Percentiles rank a stretch among this genome's conserved stretches.
phyloP scores from a whole-genome alignment of 768 basidiomycete genomes.

The Tephrocybe sp. region DNA sequence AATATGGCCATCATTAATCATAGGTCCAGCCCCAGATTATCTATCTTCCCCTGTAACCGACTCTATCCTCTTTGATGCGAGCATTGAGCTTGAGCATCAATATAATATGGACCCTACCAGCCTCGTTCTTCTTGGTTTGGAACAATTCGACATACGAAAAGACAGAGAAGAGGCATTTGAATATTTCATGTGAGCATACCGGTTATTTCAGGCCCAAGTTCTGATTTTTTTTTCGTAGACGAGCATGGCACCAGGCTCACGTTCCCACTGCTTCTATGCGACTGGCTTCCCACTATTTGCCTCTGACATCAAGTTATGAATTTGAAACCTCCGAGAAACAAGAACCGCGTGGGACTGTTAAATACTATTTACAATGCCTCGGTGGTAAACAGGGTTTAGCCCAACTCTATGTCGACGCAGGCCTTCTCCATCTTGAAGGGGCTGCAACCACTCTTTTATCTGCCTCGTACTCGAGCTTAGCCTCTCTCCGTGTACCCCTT shows the following conservation, averaged over 20 bases:
- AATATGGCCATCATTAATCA: slow-evolving; percentile 80
- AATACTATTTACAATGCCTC: slow-evolving; percentile 64
- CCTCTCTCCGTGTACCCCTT: slow-evolving; percentile 69
- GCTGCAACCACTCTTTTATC: slow-evolving; percentile 69
- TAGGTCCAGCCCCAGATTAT: slow-evolving; percentile 67
- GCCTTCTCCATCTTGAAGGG: slow-evolving; percentile 79
- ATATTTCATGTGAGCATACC: slow-evolving; percentile 63
- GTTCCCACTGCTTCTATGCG: slow-evolving; percentile 76
- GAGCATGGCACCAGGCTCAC: slow-evolving; percentile 79
- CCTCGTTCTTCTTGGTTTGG: slow-evolving; percentile 66
- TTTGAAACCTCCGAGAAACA: slow-evolving; percentile 33
- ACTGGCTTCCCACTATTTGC: slow-evolving; percentile 70
- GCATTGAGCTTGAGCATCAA: slow-evolving; percentile 52
- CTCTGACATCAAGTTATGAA: slow-evolving; percentile 46
- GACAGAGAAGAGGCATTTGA: slow-evolving; percentile 79
- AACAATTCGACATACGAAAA: slow-evolving; percentile 71
- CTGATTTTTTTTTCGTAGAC: slow-evolving; percentile 39
- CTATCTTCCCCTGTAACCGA: slow-evolving; percentile 51
- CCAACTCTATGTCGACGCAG: slow-evolving; percentile 75
- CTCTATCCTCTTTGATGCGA: slow-evolving; percentile 51
- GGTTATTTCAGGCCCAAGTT: neutral
- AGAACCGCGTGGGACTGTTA: slow-evolving; percentile 46
- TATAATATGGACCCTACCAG: slow-evolving; percentile 90
- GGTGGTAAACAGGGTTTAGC: slow-evolving; percentile 69
- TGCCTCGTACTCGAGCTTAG: slow-evolving; percentile 72